These are phyloP conservation scores for Penicillium nordicum DNA, from an alignment of 2,329 filamentous ascomycete species.

Conservation along the genomic window DNA sequence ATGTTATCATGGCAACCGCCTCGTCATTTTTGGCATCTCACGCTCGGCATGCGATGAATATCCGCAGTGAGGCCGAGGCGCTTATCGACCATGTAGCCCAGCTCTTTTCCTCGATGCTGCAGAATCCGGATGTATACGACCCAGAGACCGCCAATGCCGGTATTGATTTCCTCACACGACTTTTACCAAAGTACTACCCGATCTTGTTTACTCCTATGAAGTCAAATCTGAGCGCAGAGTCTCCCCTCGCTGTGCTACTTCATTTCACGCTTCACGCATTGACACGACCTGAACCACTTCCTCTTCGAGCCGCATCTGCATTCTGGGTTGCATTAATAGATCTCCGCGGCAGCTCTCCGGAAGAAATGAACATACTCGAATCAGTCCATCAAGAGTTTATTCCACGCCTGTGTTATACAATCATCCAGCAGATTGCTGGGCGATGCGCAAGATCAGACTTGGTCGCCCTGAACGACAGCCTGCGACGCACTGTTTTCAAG, in stretches of 20 bases:
- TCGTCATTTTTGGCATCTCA: slow-evolving; percentile 47
- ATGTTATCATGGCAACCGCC: slow-evolving; percentile 46
- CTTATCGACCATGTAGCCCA: slow-evolving; percentile 41
- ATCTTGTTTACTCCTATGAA: slow-evolving; percentile 37
- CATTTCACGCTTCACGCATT: slow-evolving; percentile 43
- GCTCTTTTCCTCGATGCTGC: slow-evolving; percentile 37
- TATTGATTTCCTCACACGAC: slow-evolving; percentile 44
- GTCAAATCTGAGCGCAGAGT: slow-evolving; percentile 13
- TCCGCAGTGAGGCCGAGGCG: slow-evolving; percentile 34
- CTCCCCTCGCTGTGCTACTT: slow-evolving; percentile 34
- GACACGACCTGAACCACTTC: slow-evolving; percentile 43
- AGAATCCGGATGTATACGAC: slow-evolving; percentile 36
- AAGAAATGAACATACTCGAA: slow-evolving; percentile 25
- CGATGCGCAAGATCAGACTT: slow-evolving; percentile 46
- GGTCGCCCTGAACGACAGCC: slow-evolving; percentile 40
- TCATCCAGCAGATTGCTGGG: slow-evolving; percentile 43
- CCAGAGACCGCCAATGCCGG: slow-evolving; percentile 45
- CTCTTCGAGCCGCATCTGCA: slow-evolving; percentile 45
- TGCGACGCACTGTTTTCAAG: slow-evolving; percentile 43
- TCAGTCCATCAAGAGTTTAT: slow-evolving; percentile 36
- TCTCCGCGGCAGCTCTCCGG: slow-evolving; percentile 25
- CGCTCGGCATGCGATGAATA: slow-evolving; percentile 32
- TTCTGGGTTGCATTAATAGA: slow-evolving; percentile 44
- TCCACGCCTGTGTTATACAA: slow-evolving; percentile 37
- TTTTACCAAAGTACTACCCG: slow-evolving; percentile 42